Conservation (phyloP, 139 green algal genomes). For the Chlorella sorokiniana region DNA sequence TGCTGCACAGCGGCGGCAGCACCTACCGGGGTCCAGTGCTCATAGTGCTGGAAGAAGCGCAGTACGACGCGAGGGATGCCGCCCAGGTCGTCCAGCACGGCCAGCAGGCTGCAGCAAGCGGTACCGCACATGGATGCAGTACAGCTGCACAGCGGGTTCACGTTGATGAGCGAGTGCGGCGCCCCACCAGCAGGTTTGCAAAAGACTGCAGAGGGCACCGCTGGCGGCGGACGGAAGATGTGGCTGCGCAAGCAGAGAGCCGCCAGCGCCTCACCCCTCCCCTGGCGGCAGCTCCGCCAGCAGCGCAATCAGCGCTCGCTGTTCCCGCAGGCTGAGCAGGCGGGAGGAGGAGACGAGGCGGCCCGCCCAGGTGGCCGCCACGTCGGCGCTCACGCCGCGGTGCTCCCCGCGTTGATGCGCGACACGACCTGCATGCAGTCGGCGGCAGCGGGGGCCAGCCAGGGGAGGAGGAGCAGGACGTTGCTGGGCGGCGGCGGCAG, state of each 20-base stretch:
- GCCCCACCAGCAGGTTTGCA: neutral
- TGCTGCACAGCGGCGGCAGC: too few species aligned
- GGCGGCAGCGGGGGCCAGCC: neutral
- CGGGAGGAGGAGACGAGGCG: conserved; percentile 41
- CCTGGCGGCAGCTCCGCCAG: conserved; percentile 7
- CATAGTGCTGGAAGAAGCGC: conserved; percentile 62
- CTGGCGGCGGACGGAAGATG: neutral
- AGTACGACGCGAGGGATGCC: conserved; percentile 45
- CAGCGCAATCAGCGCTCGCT: conserved; percentile 32
- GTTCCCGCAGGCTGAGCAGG: conserved; percentile 41
- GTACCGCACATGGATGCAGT: neutral
- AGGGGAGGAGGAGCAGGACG: neutral
- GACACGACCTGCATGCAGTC: conserved; percentile 33
- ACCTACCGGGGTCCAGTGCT: conserved; percentile 22
- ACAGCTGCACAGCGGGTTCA: neutral
- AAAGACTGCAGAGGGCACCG: neutral
- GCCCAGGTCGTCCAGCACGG: conserved; percentile 49
- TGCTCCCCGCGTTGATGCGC: conserved; percentile 50
- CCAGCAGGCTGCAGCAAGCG: neutral
- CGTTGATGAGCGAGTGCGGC: too few species aligned
- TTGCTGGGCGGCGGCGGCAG: too few species aligned
- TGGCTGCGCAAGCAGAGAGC: neutral
- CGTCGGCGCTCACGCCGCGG: conserved; percentile 32
- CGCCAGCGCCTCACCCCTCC: neutral
- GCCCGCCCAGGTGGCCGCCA: conserved; percentile 49